phyloP scores from a whole-genome alignment of 805 yeast genomes.

The Tetrapisispora arboricola region DNA sequence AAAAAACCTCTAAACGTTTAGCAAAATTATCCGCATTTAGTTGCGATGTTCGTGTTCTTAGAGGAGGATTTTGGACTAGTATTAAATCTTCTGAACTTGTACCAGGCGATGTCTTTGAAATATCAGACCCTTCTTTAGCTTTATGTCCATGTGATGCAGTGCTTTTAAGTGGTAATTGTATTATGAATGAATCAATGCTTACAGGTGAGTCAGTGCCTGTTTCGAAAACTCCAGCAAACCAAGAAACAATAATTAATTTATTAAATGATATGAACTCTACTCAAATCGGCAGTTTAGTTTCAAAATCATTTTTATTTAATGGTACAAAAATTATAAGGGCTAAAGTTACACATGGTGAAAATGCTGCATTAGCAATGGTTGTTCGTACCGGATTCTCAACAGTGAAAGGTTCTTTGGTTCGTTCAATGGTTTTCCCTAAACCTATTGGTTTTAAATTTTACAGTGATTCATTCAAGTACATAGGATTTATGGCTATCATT shows the following conservation, averaged over 20 bases:
- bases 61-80: conserved; percentile 90
- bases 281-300: conserved; percentile 51
- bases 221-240: conserved; percentile 59
- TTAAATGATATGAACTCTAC: conserved; percentile 46
- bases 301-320: conserved; percentile 68
- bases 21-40: conserved; percentile 61
- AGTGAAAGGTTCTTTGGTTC: conserved; percentile 84
- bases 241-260: conserved; percentile 48
- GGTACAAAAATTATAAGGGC: conserved; percentile 88
- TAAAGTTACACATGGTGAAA: conserved; percentile 45
- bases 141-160: conserved; percentile 84
- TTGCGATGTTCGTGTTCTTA: conserved; percentile 81
- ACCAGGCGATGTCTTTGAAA: conserved; percentile 93
- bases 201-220: conserved; percentile 99
- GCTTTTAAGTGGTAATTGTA: conserved; percentile 82
- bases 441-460: conserved; percentile 91
- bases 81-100: conserved; percentile 68
- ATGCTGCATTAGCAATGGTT: conserved; percentile 71
- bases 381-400: conserved; percentile 89
- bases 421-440: conserved; percentile 95
- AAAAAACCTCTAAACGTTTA: conserved; percentile 58
- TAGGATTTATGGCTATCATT: conserved; percentile 84
- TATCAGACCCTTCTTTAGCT: conserved; percentile 70
- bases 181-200: conserved; percentile 94
- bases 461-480: conserved; percentile 88